phyloP scores from a whole-genome alignment of 1,284 basidiomycete genomes.

The Cerioporus squamosus region DNA sequence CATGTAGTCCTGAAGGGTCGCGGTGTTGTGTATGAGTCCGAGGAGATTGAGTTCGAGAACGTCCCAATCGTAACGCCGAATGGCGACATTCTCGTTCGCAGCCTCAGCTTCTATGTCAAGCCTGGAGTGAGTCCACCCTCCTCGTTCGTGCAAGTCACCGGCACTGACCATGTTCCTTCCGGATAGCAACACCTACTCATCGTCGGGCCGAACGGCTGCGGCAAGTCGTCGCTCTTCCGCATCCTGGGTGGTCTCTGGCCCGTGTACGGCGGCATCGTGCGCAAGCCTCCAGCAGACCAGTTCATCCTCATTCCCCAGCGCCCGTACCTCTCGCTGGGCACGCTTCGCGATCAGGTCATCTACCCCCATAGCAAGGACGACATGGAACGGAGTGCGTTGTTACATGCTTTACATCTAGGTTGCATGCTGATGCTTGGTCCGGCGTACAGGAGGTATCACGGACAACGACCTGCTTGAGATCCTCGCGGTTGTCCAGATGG shows the following conservation, averaged over 20 bases:
- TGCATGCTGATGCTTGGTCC: background rate
- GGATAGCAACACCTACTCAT: constrained; percentile 86
- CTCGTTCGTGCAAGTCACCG: too few species aligned
- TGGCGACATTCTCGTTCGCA: constrained; percentile 88
- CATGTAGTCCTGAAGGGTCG: constrained; percentile 75
- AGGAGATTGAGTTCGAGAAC: constrained; percentile 89
- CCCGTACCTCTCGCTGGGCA: constrained; percentile 93
- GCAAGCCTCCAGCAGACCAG: constrained; percentile 87
- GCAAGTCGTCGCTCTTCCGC: constrained; percentile 91
- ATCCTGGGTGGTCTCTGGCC: constrained; percentile 98
- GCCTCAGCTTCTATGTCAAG: constrained; percentile 88
- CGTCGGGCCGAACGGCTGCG: constrained; percentile 92
- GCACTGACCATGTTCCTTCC: background rate
- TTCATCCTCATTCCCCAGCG: constrained; percentile 97
- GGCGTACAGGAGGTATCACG: constrained; percentile 59
- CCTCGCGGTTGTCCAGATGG: constrained; percentile 85
- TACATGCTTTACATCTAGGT: constrained; percentile 14
- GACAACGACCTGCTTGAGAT: constrained; percentile 82
- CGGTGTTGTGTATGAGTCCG: constrained; percentile 82
- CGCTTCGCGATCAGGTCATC: constrained; percentile 90
- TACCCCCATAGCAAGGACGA: constrained; percentile 85
- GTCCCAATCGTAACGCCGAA: constrained; percentile 98
- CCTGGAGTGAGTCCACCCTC: constrained; percentile 68
- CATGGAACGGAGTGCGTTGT: constrained; percentile 69
- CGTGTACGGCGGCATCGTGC: constrained; percentile 93